These are phyloP conservation scores for Globisporangium megalacanthum DNA, from an alignment of 352 stramenopile species.

Conservation along the genomic window DNA sequence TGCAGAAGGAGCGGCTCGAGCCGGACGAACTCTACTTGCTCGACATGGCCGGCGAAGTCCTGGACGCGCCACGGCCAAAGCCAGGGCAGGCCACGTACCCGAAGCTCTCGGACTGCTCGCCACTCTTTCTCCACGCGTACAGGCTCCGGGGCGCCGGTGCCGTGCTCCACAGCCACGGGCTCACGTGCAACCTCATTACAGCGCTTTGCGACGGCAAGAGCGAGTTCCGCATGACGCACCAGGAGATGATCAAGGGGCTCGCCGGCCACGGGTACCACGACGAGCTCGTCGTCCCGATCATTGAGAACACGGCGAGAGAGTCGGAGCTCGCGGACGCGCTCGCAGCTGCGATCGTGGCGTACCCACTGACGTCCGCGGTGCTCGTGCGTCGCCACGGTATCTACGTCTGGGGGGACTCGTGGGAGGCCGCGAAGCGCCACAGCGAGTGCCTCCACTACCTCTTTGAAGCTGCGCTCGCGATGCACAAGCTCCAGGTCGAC, in stretches of 20 bases:
- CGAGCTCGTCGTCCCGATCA: constrained; percentile 94
- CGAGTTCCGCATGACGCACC: constrained; percentile 90
- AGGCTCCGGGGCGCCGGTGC: constrained; percentile 69
- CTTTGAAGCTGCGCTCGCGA: constrained; percentile 89
- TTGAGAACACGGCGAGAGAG: constrained; percentile 95
- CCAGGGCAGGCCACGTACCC: constrained; percentile 32
- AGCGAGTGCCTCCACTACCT: constrained; percentile 97
- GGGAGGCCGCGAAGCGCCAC: constrained; percentile 95
- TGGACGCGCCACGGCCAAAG: constrained; percentile 53
- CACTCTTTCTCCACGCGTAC: constrained; percentile 93
- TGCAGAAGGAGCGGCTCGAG: constrained; percentile 95
- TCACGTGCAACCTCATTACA: constrained; percentile 87
- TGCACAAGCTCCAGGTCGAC: constrained; percentile 86
- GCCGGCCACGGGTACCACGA: constrained; percentile 89
- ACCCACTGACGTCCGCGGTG: constrained; percentile 90
- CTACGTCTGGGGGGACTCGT: constrained; percentile 95
- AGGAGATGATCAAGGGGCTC: constrained; percentile 98
- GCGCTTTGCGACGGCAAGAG: constrained; percentile 79
- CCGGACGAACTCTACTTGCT: constrained; percentile 95
- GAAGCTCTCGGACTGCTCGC: constrained; percentile 92
- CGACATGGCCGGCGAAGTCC: constrained; percentile 75
- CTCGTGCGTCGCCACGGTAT: constrained; percentile 94
- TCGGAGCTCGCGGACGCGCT: constrained; percentile 89
- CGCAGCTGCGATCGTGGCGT: constrained; percentile 71
- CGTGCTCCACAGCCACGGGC: constrained; percentile 74